Evolutionary conservation across 108 stramenopile genomes (phyloP).

Genomic region (Mayamaea pseudoterrestris): DNA sequence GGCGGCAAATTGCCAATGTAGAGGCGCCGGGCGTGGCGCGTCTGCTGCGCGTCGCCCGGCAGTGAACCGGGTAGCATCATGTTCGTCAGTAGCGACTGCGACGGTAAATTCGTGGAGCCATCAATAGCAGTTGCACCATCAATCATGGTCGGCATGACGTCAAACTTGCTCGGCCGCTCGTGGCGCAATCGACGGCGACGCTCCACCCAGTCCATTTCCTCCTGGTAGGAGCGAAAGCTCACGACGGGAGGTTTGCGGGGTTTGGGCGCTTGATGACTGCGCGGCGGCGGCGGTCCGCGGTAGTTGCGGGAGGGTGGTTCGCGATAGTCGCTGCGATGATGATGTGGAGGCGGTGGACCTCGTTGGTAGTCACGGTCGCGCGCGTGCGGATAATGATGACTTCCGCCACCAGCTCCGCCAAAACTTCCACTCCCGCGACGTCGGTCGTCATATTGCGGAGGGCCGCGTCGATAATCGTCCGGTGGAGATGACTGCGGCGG

Average conservation of each 20-base stretch:
- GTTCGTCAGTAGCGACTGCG: conserved; percentile 22
- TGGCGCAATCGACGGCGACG: conserved; percentile 64
- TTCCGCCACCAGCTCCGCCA: too few relatives aligned
- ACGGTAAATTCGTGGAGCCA: background rate
- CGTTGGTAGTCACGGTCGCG: too few relatives aligned
- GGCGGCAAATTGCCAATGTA: conserved; percentile 86
- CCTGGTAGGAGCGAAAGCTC: conserved; percentile 52
- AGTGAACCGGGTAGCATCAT: conserved; percentile 13
- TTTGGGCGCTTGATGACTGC: conserved; percentile 18
- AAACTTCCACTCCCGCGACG: too few relatives aligned
- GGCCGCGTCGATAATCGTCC: too few relatives aligned
- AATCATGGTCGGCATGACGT: conserved; percentile 34
- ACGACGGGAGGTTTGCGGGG: conserved; percentile 18
- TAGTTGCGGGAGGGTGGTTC: background rate
- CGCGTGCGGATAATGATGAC: too few relatives aligned
- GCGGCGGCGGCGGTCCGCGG: conserved; percentile 5
- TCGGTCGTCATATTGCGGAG: too few relatives aligned
- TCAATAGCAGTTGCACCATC: background rate
- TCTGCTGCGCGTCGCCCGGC: conserved; percentile 64
- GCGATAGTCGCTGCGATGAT: background rate
- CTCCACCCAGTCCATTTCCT: conserved; percentile 73
- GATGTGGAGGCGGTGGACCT: background rate
- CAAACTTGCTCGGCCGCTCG: conserved; percentile 49
- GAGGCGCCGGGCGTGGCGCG: conserved; percentile 88
- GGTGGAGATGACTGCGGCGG: too few relatives aligned